Evolutionary conservation across 176 grass and related monocot species (phyloP), one percentile per base, ranked within the genome.

Genomic region (Musa schizocarpa): DNA sequence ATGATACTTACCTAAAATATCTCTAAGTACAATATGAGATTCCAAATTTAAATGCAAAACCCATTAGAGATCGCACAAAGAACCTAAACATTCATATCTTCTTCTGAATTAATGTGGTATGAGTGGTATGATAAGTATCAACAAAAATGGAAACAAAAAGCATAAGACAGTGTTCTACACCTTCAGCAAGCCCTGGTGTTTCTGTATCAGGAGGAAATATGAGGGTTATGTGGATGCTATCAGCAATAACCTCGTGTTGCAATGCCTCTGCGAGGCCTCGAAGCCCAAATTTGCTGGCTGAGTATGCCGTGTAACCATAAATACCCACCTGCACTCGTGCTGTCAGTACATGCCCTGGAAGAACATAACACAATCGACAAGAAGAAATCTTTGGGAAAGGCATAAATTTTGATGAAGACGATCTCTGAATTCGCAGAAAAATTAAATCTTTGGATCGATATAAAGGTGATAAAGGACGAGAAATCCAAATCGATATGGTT

Each of bases 181-280:
- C 92, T 83, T 87, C 87, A 77, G 79, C 69, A 1, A 96, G 84
- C 62, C 92, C 92, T 0, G 92, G 92, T 21, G 92, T 96, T 43
- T 89, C 85, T 0, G 92, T 96, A 82, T 96, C 89, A 16, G 87
- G 87, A 76, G 92, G 92, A 59, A 92, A 96, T 72, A 96, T 88
- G 52, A 0, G 92, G 90, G 57, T 19, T 24, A 96, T 79, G 27
- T 86, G 87, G 75, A 92, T 96, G 24, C 90, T 89, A 53, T 92
- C 85, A 6, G 58, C 52, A 69, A 90, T 86, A 9, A 96, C 85
- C 57, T 62, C 57, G 20, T 62, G 57, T n/a, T 62, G 89, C 76
- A 96, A 78, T 1, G 89, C 79, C 81, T 96, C 92, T 0, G 72
- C 89, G 10, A 96, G 73, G 72, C 92, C 92, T 1, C 89, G 77